Conservation (phyloP, 148 eudicot genomes). For the Selenicereus undatus region DNA sequence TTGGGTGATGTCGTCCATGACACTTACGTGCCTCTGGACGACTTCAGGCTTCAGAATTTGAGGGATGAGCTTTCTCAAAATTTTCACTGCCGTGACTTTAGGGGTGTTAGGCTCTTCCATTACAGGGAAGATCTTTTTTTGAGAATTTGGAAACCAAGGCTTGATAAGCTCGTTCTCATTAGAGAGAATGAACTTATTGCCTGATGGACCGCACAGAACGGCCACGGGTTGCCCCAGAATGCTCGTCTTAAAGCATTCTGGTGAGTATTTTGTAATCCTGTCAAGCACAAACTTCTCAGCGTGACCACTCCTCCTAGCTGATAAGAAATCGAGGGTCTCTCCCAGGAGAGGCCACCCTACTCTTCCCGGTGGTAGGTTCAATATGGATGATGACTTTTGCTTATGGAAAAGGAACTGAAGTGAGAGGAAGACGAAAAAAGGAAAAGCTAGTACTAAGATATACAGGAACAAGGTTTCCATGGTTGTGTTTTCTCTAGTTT, state of each 20-base stretch:
- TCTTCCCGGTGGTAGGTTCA: slow-evolving; percentile 36
- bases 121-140: too few species aligned
- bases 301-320: slow-evolving; percentile 27
- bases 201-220: slow-evolving; percentile 35
- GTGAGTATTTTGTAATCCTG: slow-evolving; percentile 25
- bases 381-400: neutral
- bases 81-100: slow-evolving; percentile 34
- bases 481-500: neutral
- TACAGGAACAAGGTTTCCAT: slow-evolving; percentile 27
- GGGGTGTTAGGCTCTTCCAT: too few species aligned
- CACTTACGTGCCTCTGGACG: slow-evolving; percentile 42
- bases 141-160: slow-evolving; percentile 38
- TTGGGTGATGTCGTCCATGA: slow-evolving; percentile 53
- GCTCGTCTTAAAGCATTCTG: slow-evolving; percentile 27
- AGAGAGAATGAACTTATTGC: slow-evolving; percentile 45
- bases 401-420: slow-evolving; percentile 21
- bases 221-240: slow-evolving; percentile 27
- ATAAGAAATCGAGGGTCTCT: slow-evolving; percentile 34
- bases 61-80: slow-evolving; percentile 54
- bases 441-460: slow-evolving; percentile 18
- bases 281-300: slow-evolving; percentile 30
- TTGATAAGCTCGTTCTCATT: slow-evolving; percentile 44
- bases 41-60: slow-evolving; percentile 62
- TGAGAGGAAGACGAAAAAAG: slow-evolving; percentile 16
- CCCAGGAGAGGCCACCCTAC: slow-evolving; percentile 40